Conservation (phyloP, 371 early-diverging fungal species). For the Fennellomyces sp. region DNA sequence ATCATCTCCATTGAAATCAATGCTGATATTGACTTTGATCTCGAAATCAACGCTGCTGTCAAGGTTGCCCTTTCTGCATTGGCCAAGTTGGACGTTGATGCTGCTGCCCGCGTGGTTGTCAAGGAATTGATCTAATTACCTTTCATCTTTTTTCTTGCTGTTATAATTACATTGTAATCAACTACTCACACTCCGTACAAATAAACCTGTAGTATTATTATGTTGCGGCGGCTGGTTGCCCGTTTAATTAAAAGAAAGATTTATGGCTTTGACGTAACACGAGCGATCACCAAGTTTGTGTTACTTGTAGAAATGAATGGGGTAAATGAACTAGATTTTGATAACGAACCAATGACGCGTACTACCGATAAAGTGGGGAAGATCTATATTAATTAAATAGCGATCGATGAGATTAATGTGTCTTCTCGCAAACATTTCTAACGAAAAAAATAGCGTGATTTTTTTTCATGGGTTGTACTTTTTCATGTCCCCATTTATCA, state of each 20-base stretch:
- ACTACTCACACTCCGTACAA: not conserved
- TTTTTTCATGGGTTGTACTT: not conserved
- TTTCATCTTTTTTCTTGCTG: no score
- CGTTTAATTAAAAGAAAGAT: not conserved
- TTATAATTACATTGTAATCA: not conserved
- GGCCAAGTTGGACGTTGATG: conserved; percentile 15
- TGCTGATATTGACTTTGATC: conserved; percentile 11
- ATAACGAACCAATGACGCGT: no score
- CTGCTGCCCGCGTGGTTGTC: conserved; percentile 10
- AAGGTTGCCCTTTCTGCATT: conserved; percentile 11
- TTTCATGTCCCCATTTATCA: not conserved
- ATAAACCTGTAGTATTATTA: not conserved
- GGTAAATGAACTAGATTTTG: no score
- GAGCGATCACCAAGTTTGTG: no score
- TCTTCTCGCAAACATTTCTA: no score
- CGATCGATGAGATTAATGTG: no score
- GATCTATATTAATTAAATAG: no score
- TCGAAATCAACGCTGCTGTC: conserved; percentile 10
- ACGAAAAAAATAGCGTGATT: no score
- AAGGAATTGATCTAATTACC: conserved; percentile 10
- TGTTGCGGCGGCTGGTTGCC: no score
- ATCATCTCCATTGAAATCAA: conserved; percentile 3
- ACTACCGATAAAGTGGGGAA: no score
- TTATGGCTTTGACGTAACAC: not conserved
- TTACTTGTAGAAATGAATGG: no score